These are phyloP conservation scores for Myriosclerotinia curreyana DNA, from an alignment of 2,329 filamentous ascomycete species.

Conservation along the genomic window DNA sequence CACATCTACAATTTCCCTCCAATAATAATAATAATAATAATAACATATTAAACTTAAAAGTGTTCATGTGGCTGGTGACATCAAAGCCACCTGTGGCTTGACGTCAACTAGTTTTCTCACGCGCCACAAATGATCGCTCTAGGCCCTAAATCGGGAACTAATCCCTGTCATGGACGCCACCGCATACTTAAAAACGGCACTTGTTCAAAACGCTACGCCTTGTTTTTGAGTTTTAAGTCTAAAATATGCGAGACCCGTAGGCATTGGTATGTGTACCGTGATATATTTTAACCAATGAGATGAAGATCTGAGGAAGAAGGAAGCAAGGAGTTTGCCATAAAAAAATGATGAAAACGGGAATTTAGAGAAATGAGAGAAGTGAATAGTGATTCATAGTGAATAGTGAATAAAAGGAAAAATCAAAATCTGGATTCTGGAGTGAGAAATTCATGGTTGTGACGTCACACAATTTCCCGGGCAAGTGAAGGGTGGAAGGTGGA, in stretches of 20 bases:
- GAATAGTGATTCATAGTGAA: too few species aligned
- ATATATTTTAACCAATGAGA: background rate
- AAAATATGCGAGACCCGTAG: too few species aligned
- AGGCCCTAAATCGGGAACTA: background rate
- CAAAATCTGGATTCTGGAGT: too few species aligned
- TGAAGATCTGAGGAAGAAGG: background rate
- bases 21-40: background rate
- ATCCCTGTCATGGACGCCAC: background rate
- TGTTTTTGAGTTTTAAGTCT: too few species aligned
- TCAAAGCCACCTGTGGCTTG: conserved; percentile 10
- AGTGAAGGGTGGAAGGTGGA: too few species aligned
- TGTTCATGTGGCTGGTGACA: conserved; percentile 13
- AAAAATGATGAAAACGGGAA: background rate
- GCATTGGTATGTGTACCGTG: background rate
- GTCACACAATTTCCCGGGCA: too few species aligned
- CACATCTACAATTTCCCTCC: background rate
- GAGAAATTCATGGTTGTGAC: background rate
- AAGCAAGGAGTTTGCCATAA: background rate
- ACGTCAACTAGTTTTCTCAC: background rate
- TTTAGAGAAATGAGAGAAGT: background rate
- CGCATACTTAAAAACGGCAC: conserved; percentile 8
- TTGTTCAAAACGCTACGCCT: conserved; percentile 2
- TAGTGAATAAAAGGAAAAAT: too few species aligned
- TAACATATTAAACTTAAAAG: background rate
- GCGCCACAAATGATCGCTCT: conserved; percentile 2